Evolutionary conservation across 1,284 basidiomycete genomes (phyloP), one percentile per base, ranked within the genome.

Genomic region (Cryptococcus amylolentus): DNA sequence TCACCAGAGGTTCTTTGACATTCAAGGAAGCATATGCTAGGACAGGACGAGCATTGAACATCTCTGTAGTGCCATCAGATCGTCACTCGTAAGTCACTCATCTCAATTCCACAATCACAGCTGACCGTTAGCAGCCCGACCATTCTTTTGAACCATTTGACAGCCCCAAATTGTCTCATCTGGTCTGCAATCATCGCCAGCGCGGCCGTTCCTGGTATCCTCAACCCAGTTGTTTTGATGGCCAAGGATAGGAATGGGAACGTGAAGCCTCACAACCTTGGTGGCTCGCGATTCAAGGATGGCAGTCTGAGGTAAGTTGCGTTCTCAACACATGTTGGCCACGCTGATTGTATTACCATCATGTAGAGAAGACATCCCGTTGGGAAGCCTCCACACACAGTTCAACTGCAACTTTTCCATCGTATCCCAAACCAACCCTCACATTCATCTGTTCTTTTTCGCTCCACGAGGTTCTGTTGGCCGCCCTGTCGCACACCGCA

Each of bases 371-470:
- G 95, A 98, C 74, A 97, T 98, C 60, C 95, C 95, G 3, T 82
- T 97, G 12, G 91, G 95, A 74, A 84, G 87, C 42, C 80, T 98
- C 35, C 95, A 98, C 71, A 81, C 91, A n/a, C 90, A 92, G 70
- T 94, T 93, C 80, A 94, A 94, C 73, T 93, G 96, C 58, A 97
- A 93, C 62, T 88, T 96, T 74, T 89, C 91, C 2, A 88, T 98
- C 49, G 95, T 98, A 38, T 93, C 90, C 1, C 94, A 78, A 58
- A 93, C 91, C 31, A 98, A 98, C 69, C 95, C 94, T 0, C 96
- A 98, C 73, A 91, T 98, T 12, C 95, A 98, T 75, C 70, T 98
- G n/a, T 98, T 98, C 80, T 95, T 96, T 79, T 98, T 97, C 69
- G 91, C 91, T 1, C 89, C 92, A 31, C 83, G 91, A 66, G 95